Base-by-base conservation (phyloP, 768 basidiomycete species). In the Cubamyces lactineus region DNA sequence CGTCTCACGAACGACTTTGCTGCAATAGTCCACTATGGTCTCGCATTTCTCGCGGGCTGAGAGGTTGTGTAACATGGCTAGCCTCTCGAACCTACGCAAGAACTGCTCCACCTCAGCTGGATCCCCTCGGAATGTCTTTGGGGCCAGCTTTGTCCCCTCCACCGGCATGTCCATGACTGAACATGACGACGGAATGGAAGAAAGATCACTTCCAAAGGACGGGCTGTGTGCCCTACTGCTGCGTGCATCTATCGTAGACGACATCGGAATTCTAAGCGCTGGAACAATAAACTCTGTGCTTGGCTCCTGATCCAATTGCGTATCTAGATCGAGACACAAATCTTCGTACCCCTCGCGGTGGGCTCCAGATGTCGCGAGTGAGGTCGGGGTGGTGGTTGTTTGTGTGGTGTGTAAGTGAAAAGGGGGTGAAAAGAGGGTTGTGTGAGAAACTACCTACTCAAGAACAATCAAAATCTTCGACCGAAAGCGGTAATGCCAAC, bases 101-200 rank as follows among this genome's bases (percentile, higher is more conserved):
- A 70, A 70, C 3, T 17, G 46, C 1, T 62, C 42, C 1, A 70
- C 62, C n/a, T 68, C 65, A 1, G 67, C 43, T 52, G 64, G 53
- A 8, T 66, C 60, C 1, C 70, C 70, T 45, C 56, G 59, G 51
- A 70, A 69, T 4, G 49, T 65, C 55, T 63, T 66, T 13, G 70
- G 70, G 1, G 67, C 66, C 2, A 57, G 57, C 38, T 61, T 65
- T 5, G 54, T 23, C 45, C 65, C 66, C 16, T 50, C 57, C 40
- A 68, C 23, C 23, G 69, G 69, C 40, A 69, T 50, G 26, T 63
- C 57, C 11, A 50, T 30, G 24, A 40, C 45, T 46, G 45, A 46
- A 23, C 45, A 4, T 3, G 45, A 46, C 19, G 45, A 46, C 21
- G 19, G 45, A 11, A 23, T 46, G 19, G 45, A 46, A 23, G 45